Evolutionary conservation across 2,329 filamentous ascomycete genomes (phyloP).

Genomic region (Fusarium nurragi): DNA sequence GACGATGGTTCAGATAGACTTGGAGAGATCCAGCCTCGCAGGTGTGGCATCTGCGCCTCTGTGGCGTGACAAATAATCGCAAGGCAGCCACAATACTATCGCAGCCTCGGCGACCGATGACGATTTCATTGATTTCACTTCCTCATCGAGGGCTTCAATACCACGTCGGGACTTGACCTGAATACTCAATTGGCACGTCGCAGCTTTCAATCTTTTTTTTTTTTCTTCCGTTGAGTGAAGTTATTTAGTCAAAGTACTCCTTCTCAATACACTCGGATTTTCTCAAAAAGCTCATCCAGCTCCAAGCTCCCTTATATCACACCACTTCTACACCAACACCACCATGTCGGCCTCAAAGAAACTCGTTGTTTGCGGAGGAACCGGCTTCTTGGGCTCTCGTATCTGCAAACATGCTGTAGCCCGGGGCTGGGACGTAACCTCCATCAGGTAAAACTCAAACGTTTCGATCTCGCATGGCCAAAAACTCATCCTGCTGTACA

Average conservation of each 20-base stretch:
- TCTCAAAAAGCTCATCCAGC: slow-evolving; percentile 4
- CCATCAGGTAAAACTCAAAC: slow-evolving; percentile 74
- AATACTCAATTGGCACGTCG: slow-evolving; percentile 23
- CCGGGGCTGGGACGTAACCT: slow-evolving; percentile 90
- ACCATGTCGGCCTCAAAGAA: slow-evolving; percentile 73
- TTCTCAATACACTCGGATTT: background rate
- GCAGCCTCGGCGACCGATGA: slow-evolving; percentile 39
- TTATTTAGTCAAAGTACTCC: background rate
- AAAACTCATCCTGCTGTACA: slow-evolving; percentile 51
- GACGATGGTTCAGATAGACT: background rate
- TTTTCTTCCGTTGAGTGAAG: background rate
- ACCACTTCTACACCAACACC: slow-evolving; percentile 34
- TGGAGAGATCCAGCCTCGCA: slow-evolving; percentile 21
- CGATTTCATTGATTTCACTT: slow-evolving; percentile 44
- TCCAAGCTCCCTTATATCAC: slow-evolving; percentile 21
- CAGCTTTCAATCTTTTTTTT: background rate
- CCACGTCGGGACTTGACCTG: background rate
- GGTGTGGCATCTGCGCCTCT: slow-evolving; percentile 14
- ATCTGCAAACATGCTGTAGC: slow-evolving; percentile 91
- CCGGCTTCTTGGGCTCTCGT: slow-evolving; percentile 86
- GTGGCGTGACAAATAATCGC: slow-evolving; percentile 20
- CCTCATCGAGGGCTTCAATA: slow-evolving; percentile 16
- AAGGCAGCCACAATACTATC: slow-evolving; percentile 17
- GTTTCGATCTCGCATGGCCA: background rate
- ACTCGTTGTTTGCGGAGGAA: slow-evolving; percentile 91